Percentiles rank a stretch among this genome's conserved stretches.
These are phyloP conservation scores for Cadophora sp. DNA, from an alignment of 2,329 filamentous ascomycete species.

Conservation along the genomic window DNA sequence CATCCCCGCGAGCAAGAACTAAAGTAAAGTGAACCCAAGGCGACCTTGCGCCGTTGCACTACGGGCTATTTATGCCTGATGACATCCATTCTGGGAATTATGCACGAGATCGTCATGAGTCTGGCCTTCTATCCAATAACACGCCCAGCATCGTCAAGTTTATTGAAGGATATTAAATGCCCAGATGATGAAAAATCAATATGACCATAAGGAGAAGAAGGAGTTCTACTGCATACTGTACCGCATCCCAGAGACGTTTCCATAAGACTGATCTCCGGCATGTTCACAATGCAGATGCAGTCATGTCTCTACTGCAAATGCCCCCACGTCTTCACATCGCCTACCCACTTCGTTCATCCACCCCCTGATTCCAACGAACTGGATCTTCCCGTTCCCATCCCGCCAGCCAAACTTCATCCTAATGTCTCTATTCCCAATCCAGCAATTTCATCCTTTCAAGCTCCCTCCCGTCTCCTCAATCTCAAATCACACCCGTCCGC, in stretches of 20 bases:
- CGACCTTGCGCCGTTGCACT: not conserved
- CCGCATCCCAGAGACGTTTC: not conserved
- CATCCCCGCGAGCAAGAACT: slow-evolving; percentile 22
- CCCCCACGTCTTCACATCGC: not conserved
- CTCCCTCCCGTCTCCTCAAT: slow-evolving; percentile 3
- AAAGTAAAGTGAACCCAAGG: not conserved
- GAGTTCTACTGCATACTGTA: not conserved
- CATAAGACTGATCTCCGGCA: not conserved
- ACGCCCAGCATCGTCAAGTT: not conserved
- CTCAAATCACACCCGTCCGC: not conserved
- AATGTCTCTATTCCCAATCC: not conserved
- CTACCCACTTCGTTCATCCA: not conserved
- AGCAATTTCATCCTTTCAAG: not conserved
- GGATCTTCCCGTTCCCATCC: not conserved
- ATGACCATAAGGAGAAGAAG: not conserved
- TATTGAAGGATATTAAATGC: not conserved
- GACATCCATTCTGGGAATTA: not conserved
- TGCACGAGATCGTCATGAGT: slow-evolving; percentile 6
- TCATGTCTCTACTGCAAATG: not conserved
- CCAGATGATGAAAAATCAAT: not conserved
- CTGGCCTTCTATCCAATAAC: not conserved
- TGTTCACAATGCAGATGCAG: not conserved
- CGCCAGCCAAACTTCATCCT: not conserved
- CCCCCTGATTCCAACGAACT: not conserved
- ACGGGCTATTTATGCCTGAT: slow-evolving; percentile 7